Evolutionary conservation across 805 yeast species (phyloP).

Genomic region (Ogataea naganishii): DNA sequence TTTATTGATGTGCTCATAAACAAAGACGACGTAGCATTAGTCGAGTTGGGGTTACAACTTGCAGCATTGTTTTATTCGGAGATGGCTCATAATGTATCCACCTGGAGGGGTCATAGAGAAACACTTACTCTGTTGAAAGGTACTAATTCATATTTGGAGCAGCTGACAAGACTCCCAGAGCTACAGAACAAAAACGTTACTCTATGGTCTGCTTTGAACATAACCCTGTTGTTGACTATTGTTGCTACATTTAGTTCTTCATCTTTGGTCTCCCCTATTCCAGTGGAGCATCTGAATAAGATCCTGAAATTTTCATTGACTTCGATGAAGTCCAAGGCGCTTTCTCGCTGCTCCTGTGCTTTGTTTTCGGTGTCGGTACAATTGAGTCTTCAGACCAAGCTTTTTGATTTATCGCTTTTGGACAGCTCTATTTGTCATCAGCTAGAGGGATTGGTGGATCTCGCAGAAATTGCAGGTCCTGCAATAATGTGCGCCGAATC

Average conservation of each 20-base stretch:
- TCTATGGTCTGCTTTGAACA: too few relatives aligned
- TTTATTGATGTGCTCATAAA: too few relatives aligned
- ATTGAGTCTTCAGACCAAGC: slow-evolving; percentile 1
- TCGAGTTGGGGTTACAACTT: too few relatives aligned
- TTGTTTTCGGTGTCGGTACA: slow-evolving; percentile 14
- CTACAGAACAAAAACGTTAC: too few relatives aligned
- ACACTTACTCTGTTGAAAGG: too few relatives aligned
- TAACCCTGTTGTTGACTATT: slow-evolving; percentile 9
- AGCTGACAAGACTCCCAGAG: too few relatives aligned
- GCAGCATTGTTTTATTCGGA: too few relatives aligned
- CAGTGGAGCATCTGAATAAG: slow-evolving; percentile 14
- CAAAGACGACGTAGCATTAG: too few relatives aligned
- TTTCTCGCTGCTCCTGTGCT: slow-evolving; percentile 24
- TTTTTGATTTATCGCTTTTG: slow-evolving; percentile 4
- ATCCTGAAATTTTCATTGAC: slow-evolving; percentile 28
- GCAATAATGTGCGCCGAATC: slow-evolving; percentile 34
- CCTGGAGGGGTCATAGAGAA: too few relatives aligned
- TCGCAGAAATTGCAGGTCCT: slow-evolving; percentile 60
- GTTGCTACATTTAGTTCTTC: too few relatives aligned
- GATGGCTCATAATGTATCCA: too few relatives aligned
- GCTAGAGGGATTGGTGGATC: slow-evolving; percentile 40
- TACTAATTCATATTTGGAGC: too few relatives aligned
- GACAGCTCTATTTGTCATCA: slow-evolving; percentile 38
- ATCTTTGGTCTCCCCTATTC: slow-evolving; percentile 19
- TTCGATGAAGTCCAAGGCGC: slow-evolving; percentile 22